Conservation (phyloP, 2,329 filamentous ascomycete genomes). For the Aspergillus eucalypticola region DNA sequence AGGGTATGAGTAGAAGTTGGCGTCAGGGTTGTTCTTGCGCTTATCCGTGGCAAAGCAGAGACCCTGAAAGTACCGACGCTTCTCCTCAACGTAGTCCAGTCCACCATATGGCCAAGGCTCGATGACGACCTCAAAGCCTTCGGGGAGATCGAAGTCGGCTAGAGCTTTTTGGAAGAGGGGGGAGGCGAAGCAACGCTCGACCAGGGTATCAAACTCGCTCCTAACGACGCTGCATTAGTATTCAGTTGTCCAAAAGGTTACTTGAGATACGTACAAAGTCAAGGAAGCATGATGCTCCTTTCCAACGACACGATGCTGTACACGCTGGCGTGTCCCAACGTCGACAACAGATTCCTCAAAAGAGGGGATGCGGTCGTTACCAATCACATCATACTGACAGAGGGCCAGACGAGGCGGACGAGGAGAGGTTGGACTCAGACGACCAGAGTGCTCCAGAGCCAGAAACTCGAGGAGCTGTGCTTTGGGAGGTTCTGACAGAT, state of each 20-base stretch:
- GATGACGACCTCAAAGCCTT: constrained; percentile 57
- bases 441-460: constrained; percentile 49
- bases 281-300: constrained; percentile 52
- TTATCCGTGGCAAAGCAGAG: constrained; percentile 53
- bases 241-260: not conserved
- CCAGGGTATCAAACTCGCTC: constrained; percentile 50
- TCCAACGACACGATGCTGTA: constrained; percentile 50
- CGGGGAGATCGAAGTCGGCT: constrained; percentile 54
- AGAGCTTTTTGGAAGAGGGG: constrained; percentile 55
- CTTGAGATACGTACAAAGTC: constrained; percentile 41
- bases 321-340: constrained; percentile 43
- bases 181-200: constrained; percentile 54
- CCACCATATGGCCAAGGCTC: constrained; percentile 61
- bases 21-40: constrained; percentile 51
- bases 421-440: constrained; percentile 42
- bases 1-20: constrained; percentile 65
- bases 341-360: constrained; percentile 59
- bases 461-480: constrained; percentile 51
- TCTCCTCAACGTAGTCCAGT: constrained; percentile 49
- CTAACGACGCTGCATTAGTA: constrained; percentile 22
- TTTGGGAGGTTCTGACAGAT: constrained; percentile 54
- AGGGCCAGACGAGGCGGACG: constrained; percentile 54
- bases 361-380: constrained; percentile 51
- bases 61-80: constrained; percentile 54
- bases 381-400: constrained; percentile 59